A percentile compares a stretch with the other conserved stretches of the same genome.
Conservation (phyloP, 2,329 filamentous ascomycete genomes). For the Chrysoporthe austroafricana region DNA sequence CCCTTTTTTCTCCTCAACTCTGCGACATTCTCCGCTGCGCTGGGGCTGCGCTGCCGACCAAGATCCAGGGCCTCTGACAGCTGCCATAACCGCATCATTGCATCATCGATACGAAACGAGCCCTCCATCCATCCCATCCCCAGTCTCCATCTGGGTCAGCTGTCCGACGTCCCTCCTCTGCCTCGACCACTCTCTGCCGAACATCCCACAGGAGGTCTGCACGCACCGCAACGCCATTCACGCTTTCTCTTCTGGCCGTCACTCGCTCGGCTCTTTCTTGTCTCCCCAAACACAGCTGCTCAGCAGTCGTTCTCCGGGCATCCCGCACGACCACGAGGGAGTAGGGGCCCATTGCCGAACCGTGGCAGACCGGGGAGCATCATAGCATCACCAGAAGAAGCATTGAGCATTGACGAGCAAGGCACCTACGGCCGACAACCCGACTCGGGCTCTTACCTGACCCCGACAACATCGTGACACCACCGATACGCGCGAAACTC, state of each 20-base stretch:
- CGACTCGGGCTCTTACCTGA: not conserved
- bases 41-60: not conserved
- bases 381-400: not conserved
- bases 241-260: not conserved
- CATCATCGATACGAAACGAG: conserved; percentile 4
- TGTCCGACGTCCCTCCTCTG: not conserved
- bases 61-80: not conserved
- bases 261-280: not conserved
- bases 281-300: not conserved
- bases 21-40: not conserved
- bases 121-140: not conserved
- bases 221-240: not conserved
- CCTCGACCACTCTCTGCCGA: not conserved
- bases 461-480: not conserved
- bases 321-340: not conserved
- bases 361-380: not conserved
- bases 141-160: not conserved
- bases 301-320: not conserved
- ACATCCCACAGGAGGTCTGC: not conserved
- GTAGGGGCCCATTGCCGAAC: not conserved
- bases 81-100: not conserved
- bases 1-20: not conserved
- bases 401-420: not conserved
- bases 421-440: not conserved
- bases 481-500: not conserved